Evolutionary conservation across 2,329 filamentous ascomycete species (phyloP).

Genomic region (Tolypocladium tundrense): DNA sequence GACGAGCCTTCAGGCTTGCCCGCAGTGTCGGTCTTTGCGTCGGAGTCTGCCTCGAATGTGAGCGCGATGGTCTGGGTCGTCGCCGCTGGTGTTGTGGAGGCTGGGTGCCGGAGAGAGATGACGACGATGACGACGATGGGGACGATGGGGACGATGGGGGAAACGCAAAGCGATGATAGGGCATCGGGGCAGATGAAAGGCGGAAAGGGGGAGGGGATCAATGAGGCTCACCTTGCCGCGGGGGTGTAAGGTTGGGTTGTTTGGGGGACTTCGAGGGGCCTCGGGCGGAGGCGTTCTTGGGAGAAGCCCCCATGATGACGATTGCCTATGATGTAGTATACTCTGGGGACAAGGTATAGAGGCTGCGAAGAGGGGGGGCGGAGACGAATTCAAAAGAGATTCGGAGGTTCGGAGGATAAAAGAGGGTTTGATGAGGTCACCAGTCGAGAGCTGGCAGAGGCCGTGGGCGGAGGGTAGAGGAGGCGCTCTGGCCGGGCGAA

Average conservation of each 20-base stretch:
- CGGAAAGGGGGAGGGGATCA: slow-evolving; percentile 8
- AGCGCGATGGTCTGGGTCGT: slow-evolving; percentile 1
- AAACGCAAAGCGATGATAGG: slow-evolving; percentile 6
- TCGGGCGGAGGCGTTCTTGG: slow-evolving; percentile 26
- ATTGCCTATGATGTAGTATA: slow-evolving; percentile 37
- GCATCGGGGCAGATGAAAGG: slow-evolving; percentile 4
- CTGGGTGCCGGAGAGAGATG: background rate
- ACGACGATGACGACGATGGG: slow-evolving; percentile 7
- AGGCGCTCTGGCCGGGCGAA: slow-evolving; percentile 1
- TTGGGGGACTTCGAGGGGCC: slow-evolving; percentile 40
- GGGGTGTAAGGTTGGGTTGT: slow-evolving; percentile 31
- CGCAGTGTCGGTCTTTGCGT: slow-evolving; percentile 34
- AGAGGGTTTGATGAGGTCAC: slow-evolving; percentile 29
- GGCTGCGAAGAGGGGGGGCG: slow-evolving; percentile 14
- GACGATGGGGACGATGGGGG: slow-evolving; percentile 7
- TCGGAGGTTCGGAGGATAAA: slow-evolving; percentile 2
- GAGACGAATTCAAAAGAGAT: slow-evolving; percentile 7
- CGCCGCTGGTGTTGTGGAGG: background rate
- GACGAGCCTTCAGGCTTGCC: slow-evolving; percentile 38
- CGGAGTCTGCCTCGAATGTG: slow-evolving; percentile 25
- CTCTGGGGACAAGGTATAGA: slow-evolving; percentile 17
- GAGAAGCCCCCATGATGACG: slow-evolving; percentile 39
- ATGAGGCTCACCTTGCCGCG: slow-evolving; percentile 31
- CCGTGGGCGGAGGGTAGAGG: slow-evolving; percentile 2
- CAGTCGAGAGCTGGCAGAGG: slow-evolving; percentile 14